Conservation (phyloP, 1,284 basidiomycete genomes). For the Leccinum solheimii region DNA sequence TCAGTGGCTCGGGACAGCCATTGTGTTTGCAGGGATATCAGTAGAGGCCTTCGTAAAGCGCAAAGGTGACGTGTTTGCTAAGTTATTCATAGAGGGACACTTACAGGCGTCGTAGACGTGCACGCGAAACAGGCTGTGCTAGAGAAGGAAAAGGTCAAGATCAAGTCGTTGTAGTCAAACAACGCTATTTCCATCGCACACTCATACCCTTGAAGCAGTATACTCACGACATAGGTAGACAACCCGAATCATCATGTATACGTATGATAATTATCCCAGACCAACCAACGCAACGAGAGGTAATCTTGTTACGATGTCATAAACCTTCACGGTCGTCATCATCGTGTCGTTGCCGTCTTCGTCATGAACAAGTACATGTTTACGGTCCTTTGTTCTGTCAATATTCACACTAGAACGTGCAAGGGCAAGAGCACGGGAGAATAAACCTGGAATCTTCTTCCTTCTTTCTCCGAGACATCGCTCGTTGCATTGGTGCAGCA, state of each 20-base stretch:
- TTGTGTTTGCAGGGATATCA: constrained; percentile 93
- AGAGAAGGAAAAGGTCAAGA: constrained; percentile 78
- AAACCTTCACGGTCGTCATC: constrained; percentile 31
- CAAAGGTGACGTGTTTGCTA: constrained; percentile 51
- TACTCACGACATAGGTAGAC: constrained; percentile 20
- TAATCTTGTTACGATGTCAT: constrained; percentile 14
- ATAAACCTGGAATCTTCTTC: constrained; percentile 58
- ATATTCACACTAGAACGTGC: neutral
- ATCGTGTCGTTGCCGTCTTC: constrained; percentile 25
- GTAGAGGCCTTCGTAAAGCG: constrained; percentile 90
- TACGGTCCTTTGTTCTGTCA: constrained; percentile 52
- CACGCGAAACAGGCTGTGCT: constrained; percentile 76
- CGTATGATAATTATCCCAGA: constrained; percentile 27
- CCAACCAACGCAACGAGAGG: neutral
- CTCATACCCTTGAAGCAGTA: constrained; percentile 21
- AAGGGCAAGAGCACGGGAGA: constrained; percentile 1
- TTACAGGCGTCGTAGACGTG: constrained; percentile 51
- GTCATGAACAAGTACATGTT: constrained; percentile 44
- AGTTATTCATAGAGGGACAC: neutral
- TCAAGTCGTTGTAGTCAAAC: constrained; percentile 65
- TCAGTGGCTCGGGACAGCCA: constrained; percentile 89
- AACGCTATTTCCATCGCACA: constrained; percentile 1
- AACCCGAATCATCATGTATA: constrained; percentile 20
- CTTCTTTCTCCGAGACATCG: constrained; percentile 61
- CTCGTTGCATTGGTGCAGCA: constrained; percentile 39